Base-by-base conservation (phyloP, 441 rosid species). In the Erodium chrysanthum region DNA sequence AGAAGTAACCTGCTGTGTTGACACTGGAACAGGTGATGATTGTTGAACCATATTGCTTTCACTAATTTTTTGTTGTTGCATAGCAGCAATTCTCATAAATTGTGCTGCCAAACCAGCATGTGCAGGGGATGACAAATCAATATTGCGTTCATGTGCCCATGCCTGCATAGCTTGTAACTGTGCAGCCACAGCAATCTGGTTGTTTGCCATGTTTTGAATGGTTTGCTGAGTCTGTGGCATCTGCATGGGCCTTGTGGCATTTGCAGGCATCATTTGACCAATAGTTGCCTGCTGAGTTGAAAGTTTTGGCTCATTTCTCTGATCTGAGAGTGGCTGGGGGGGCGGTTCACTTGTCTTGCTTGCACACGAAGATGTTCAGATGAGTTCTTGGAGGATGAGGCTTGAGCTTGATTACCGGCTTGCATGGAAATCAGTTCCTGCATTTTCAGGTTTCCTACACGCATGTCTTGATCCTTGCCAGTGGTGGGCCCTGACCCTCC, bases 111-210 rank as follows among this genome's bases (percentile, higher is more conserved):
- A 77, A 82, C 76, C 91, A 75, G 94, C 90, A 80, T 96, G 88
- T 74, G 84, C 92, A 74, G 99, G 98, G 60, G 77, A 90, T n/a
- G 97, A 81, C 70, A 90, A 80, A 82, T 96, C 99, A 75, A 96
- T 81, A 77, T 92, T 90, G 46, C 78, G 86, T 79, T 92, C 97
- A 66, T 81, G 85, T 70, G 91, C 99, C 98, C 96, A 92, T 52
- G 96, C 87, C 76, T 88, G 98, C 82, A 92, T 70, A 37, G 84
- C 86, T 69, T 92, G 96, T 84, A 87, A 71, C 82, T 89, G 99
- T 62, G 93, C 87, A 77, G 90, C 86, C 80, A 86, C 74, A 46
- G 86, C 86, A 4, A 83, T 81, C 79, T 85, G 97, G 82, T 85
- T 88, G 80, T 73, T 85, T 48, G 85, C 85, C 79, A 85, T 70